Evolutionary conservation across 108 stramenopile genomes (phyloP), one percentile per base, ranked within the genome.

Genomic region (Pseudonitzschia pungens): DNA sequence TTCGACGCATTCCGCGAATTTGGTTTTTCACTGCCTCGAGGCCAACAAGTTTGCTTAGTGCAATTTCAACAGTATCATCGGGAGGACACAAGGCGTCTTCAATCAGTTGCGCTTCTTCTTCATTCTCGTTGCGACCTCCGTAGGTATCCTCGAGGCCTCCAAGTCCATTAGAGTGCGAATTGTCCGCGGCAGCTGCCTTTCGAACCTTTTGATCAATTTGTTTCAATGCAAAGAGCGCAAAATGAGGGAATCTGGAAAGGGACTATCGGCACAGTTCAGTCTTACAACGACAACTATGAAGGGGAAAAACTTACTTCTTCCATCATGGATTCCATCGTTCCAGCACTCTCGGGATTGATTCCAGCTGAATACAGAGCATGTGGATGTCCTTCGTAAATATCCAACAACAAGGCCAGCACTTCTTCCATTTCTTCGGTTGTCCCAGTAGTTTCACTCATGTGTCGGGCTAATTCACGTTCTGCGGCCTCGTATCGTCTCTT

Each of bases 291-390:
- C 1, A 8, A 10, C 2, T 22, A 24, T 11, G 22, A 24, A 24
- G 54, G 10, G 6, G 26, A 55, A 55, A 24, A 26, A 52, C 85
- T 73, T 72, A 94, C 90, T 78, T 94, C 88, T 74, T 89, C 87
- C 86, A 92, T 77, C 62, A 94, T 65, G 12, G 72, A 33, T 22
- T 92, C 89, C 71, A 89, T 54, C 78, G 89, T 83, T 72, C 80
- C 69, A 75, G 74, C 70, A 42, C 79, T 70, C 33, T 80, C 83
- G 14, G 94, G 94, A 71, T 92, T 83, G 43, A 92, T 91, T 0
- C 94, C 91, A 16, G 94, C 88, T 20, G 87, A 87, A 69, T 90
- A 92, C 64, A 94, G 81, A 18, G 89, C 85, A 79, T 90, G 90
- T 10, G 89, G 89, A 71, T 88, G 83, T 55, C 81, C 81, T 65